Conservation (phyloP, 441 rosid genomes). For the Populus hybrid region DNA sequence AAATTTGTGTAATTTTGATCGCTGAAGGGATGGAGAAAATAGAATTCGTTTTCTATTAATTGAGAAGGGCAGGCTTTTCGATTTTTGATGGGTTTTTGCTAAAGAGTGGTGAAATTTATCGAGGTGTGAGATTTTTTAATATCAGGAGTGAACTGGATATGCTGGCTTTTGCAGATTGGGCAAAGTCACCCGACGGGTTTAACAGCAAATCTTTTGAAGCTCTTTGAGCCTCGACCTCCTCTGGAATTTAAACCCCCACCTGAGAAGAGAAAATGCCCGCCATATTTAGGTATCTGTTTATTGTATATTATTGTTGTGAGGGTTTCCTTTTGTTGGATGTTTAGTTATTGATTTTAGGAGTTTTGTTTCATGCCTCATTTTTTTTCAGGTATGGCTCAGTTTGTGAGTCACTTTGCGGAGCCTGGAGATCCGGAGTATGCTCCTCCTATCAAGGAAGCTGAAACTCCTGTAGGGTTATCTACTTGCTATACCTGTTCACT, state of each 20-base stretch:
- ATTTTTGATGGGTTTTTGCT: not conserved
- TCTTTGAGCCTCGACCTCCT: slow-evolving; percentile 90
- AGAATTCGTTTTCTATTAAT: not conserved
- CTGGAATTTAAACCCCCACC: slow-evolving; percentile 84
- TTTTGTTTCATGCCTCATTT: not conserved
- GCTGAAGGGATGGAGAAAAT: not conserved
- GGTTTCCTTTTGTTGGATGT: not conserved
- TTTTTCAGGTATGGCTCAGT: slow-evolving; percentile 80
- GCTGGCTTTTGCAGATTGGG: slow-evolving; percentile 67
- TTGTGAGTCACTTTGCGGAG: slow-evolving; percentile 78
- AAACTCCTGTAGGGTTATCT: slow-evolving; percentile 66
- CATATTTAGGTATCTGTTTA: slow-evolving; percentile 49
- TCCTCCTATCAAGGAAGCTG: slow-evolving; percentile 76
- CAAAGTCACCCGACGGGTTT: slow-evolving; percentile 96
- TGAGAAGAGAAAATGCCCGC: slow-evolving; percentile 88
- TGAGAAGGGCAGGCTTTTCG: not conserved
- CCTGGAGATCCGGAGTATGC: slow-evolving; percentile 87
- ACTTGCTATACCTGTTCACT: not conserved
- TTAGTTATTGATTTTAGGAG: not conserved
- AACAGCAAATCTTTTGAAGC: slow-evolving; percentile 83
- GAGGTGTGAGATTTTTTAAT: not conserved
- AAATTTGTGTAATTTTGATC: not conserved
- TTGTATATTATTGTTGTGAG: not conserved
- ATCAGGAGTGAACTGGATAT: slow-evolving; percentile 1
- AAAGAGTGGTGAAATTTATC: not conserved